phyloP scores from a whole-genome alignment of 352 stramenopile species.

The Globisporangium cederbergense region DNA sequence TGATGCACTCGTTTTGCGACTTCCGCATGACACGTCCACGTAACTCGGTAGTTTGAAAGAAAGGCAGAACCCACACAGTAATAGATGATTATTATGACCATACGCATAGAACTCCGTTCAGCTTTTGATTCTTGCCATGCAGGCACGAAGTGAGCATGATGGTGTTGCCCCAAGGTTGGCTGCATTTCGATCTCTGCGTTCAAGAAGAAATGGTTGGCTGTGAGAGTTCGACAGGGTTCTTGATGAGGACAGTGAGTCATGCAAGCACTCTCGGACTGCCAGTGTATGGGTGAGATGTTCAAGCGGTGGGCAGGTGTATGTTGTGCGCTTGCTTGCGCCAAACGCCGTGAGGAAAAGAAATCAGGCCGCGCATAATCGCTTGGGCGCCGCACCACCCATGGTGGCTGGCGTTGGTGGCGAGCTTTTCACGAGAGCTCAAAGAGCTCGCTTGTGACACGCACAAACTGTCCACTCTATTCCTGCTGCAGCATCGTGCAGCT shows the following conservation, averaged over 20 bases:
- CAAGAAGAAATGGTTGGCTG: conserved; percentile 1
- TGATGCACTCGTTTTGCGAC: no score
- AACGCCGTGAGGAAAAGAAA: conserved; percentile 4
- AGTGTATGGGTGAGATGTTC: background rate
- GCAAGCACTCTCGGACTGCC: background rate
- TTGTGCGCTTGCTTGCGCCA: no score
- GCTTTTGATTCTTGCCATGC: background rate
- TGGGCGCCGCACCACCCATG: background rate
- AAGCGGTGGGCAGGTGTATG: no score
- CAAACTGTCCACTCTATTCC: no score
- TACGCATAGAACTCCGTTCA: background rate
- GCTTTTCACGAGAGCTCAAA: background rate
- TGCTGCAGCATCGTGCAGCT: no score
- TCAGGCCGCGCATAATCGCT: background rate
- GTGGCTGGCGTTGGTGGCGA: background rate
- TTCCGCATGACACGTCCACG: background rate
- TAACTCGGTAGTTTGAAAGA: conserved; percentile 13
- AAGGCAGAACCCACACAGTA: conserved; percentile 23
- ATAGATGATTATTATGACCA: conserved; percentile 44
- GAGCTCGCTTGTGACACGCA: background rate
- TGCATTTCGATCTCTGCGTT: background rate
- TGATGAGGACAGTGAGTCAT: background rate
- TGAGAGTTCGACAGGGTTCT: background rate
- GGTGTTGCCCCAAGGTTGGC: background rate
- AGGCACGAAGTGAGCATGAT: background rate